phyloP scores from a whole-genome alignment of 2,329 filamentous ascomycete genomes.

The Metarhizium rileyi region DNA sequence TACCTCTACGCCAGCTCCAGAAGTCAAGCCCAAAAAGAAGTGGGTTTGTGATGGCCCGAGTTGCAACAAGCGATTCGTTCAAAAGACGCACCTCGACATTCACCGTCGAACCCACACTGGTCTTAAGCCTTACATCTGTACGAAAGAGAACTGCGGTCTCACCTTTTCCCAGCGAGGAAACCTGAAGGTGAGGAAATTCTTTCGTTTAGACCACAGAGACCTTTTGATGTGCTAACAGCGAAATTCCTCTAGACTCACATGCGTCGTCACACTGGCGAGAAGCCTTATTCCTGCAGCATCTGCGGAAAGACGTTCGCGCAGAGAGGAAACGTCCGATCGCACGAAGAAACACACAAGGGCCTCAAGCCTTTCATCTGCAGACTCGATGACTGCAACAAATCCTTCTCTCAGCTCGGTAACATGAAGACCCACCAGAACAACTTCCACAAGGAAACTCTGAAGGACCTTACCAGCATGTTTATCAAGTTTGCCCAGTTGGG shows the following conservation, averaged over 20 bases:
- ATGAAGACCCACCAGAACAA: slow-evolving; percentile 95
- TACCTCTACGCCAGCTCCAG: slow-evolving; percentile 13
- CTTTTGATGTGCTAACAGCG: neutral
- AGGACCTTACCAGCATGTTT: slow-evolving; percentile 61
- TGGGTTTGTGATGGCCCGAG: slow-evolving; percentile 65
- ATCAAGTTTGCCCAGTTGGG: slow-evolving; percentile 49
- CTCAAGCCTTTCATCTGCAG: slow-evolving; percentile 73
- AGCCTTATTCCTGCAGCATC: slow-evolving; percentile 68
- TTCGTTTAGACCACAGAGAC: neutral
- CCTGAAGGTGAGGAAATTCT: slow-evolving; percentile 57
- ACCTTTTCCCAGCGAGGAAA: slow-evolving; percentile 87
- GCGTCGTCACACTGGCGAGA: slow-evolving; percentile 77
- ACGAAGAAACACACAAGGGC: slow-evolving; percentile 70
- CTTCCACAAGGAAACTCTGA: slow-evolving; percentile 71
- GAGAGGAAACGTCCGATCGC: slow-evolving; percentile 74
- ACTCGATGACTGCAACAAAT: slow-evolving; percentile 75
- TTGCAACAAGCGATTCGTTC: slow-evolving; percentile 75
- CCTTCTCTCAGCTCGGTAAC: slow-evolving; percentile 84
- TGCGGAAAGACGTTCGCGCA: slow-evolving; percentile 81
- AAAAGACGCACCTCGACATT: slow-evolving; percentile 89
- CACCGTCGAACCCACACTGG: slow-evolving; percentile 85
- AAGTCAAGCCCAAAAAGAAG: slow-evolving; percentile 39
- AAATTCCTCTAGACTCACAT: slow-evolving; percentile 58
- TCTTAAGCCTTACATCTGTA: slow-evolving; percentile 74
- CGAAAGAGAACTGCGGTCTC: slow-evolving; percentile 61